Conservation (phyloP, 257 asterid genomes). For the Solanum etuberosum region DNA sequence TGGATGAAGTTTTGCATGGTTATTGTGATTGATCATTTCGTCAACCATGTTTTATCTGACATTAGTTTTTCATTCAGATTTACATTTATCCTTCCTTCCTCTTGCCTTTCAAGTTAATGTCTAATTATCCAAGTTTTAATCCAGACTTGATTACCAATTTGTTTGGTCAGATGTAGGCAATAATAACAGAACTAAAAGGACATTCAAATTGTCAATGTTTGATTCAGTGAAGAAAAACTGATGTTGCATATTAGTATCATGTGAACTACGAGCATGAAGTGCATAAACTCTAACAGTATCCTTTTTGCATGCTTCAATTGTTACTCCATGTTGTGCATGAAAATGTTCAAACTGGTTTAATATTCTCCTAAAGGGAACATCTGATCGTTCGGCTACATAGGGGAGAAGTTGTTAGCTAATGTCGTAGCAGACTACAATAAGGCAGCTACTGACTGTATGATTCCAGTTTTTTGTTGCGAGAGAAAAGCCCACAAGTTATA, state of each 20-base stretch:
- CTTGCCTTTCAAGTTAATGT: neutral
- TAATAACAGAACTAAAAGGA: neutral
- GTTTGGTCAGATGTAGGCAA: neutral
- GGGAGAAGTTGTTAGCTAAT: neutral
- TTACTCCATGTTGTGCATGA: neutral
- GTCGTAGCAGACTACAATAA: neutral
- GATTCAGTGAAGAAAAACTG: neutral
- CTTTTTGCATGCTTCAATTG: neutral
- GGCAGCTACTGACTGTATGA: neutral
- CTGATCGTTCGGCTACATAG: neutral
- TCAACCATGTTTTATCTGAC: neutral
- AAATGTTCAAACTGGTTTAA: neutral
- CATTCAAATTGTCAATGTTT: neutral
- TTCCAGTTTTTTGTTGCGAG: neutral
- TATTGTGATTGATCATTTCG: neutral
- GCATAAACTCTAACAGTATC: neutral
- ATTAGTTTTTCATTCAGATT: neutral
- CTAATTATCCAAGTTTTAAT: neutral
- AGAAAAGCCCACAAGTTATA: neutral
- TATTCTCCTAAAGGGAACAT: neutral
- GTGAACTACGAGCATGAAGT: neutral
- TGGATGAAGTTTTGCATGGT: neutral
- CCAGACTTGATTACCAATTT: neutral
- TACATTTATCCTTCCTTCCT: neutral
- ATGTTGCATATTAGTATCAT: neutral